Conservation (phyloP, 1,284 basidiomycete species). For the Thecaphora frezii region DNA sequence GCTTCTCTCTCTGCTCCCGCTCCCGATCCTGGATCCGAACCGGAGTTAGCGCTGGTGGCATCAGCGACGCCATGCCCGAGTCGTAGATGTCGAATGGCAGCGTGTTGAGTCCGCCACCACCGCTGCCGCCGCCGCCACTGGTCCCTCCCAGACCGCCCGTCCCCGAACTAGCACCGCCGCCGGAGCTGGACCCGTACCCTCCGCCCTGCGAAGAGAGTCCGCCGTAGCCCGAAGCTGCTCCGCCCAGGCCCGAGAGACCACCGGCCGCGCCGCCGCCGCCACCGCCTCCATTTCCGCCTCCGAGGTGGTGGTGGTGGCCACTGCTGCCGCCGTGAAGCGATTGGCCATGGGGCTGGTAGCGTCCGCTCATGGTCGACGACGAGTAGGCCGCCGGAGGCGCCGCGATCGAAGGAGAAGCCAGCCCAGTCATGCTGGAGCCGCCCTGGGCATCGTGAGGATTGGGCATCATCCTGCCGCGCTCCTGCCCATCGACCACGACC, state of each 20-base stretch:
- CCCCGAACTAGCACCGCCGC: not conserved
- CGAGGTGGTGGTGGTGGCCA: not conserved
- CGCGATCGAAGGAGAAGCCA: slow-evolving; percentile 9
- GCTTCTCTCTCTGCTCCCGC: not conserved
- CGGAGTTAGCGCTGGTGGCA: slow-evolving; percentile 26
- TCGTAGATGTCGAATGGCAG: slow-evolving; percentile 47
- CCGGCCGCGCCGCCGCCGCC: not conserved
- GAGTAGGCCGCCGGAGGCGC: slow-evolving; percentile 30
- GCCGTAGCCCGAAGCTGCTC: too few relatives aligned
- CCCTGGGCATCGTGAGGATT: not conserved
- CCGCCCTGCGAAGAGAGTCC: not conserved
- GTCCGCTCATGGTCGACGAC: not conserved
- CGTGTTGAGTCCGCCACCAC: slow-evolving; percentile 10
- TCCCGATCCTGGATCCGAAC: slow-evolving; percentile 32
- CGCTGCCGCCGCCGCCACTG: not conserved
- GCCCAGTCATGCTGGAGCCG: not conserved
- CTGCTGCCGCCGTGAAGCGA: slow-evolving; percentile 1
- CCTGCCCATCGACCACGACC: slow-evolving; percentile 14
- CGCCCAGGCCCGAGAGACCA: not conserved
- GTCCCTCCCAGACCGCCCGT: slow-evolving; percentile 2
- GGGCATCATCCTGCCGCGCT: slow-evolving; percentile 7
- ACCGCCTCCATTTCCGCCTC: not conserved
- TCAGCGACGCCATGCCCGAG: slow-evolving; percentile 38
- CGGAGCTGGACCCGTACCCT: too few relatives aligned
- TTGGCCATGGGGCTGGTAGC: not conserved